phyloP scores from a whole-genome alignment of 2,329 filamentous ascomycete species.

The Diaporthe ampelina region DNA sequence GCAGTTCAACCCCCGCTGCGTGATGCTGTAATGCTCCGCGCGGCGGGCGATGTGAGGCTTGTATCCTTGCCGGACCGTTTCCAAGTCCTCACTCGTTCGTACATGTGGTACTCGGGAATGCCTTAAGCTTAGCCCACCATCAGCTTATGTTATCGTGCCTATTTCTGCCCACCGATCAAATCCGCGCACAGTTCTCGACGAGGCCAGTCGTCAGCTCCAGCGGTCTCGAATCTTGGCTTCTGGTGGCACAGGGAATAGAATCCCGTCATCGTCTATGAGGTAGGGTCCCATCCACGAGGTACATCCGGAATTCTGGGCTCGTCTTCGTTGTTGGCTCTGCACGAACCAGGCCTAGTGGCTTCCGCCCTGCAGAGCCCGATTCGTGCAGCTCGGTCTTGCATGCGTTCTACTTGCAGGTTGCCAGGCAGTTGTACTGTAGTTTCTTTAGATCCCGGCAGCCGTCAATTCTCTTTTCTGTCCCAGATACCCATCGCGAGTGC shows the following conservation, averaged over 20 bases:
- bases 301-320: slow-evolving; percentile 16
- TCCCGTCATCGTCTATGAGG: slow-evolving; percentile 30
- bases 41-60: not conserved
- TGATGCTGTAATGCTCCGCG: not conserved
- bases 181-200: not conserved
- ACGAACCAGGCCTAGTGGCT: slow-evolving; percentile 32
- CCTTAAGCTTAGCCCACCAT: not conserved
- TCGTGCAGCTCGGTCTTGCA: slow-evolving; percentile 9
- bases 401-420: slow-evolving; percentile 36
- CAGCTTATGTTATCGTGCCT: slow-evolving; percentile 27
- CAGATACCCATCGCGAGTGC: not conserved
- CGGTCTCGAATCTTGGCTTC: slow-evolving; percentile 15
- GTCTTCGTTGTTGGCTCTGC: slow-evolving; percentile 32
- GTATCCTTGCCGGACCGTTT: not conserved
- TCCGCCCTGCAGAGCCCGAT: slow-evolving; percentile 28
- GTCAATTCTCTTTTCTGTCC: slow-evolving; percentile 29
- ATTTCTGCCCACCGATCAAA: slow-evolving; percentile 18
- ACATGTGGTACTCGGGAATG: not conserved
- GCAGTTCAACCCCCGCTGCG: not conserved
- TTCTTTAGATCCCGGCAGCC: slow-evolving; percentile 11
- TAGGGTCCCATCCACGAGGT: slow-evolving; percentile 2
- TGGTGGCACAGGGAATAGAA: slow-evolving; percentile 9
- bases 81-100: not conserved
- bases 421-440: slow-evolving; percentile 15
- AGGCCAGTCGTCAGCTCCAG: slow-evolving; percentile 23